Evolutionary conservation across 495 filamentous ascomycete species (phyloP), one percentile per base, ranked within the genome.

Genomic region (Pyrenopolyporus hunteri): DNA sequence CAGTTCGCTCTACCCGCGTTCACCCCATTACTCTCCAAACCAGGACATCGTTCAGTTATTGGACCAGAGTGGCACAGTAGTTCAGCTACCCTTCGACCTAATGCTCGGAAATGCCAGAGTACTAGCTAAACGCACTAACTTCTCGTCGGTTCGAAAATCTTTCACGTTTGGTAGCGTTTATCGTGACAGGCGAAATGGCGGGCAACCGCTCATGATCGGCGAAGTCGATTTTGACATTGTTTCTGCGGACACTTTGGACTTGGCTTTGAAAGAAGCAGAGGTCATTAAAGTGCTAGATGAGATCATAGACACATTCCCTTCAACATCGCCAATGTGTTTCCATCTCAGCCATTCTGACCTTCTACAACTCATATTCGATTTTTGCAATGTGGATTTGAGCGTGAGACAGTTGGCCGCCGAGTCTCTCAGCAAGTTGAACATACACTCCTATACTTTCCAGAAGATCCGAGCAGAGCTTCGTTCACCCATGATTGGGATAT

Each of bases 181-280:
- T 70, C 83, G 95, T 40, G 91, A 96, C 43, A 76, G 73, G 11
- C 85, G 83, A 25, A 82, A 81, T 28, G 86, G 87, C 50, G 91
- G 90, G 4, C 87, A 96, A 65, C 95, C 94, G 20, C 83, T 83
- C 61, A 89, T 87, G 49, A 88, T 89, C 71, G 87, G 88, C 36
- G 95, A 98, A 69, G 92, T 93, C 5, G 94, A 98, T 68, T 98
- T 96, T 72, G 95, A 98, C 76, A 92, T 98, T 62, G 81, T 94
- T 11, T 92, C 90, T 0, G 80, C 85, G 46, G 86, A 92, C 59
- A 86, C 86, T 1, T 70, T 90, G 19, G 91, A 98, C 68, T 78
- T 95, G n/a, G 85, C 92, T 0, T 70, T 97, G 46, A 93, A 94
- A 67, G 94, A 98, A 73, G 94, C 94, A 1, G 94, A 98, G 70